Evolutionary conservation across 2,329 filamentous ascomycete species (phyloP), one percentile per base, ranked within the genome.

Genomic region (Tolypocladium inflatum): DNA sequence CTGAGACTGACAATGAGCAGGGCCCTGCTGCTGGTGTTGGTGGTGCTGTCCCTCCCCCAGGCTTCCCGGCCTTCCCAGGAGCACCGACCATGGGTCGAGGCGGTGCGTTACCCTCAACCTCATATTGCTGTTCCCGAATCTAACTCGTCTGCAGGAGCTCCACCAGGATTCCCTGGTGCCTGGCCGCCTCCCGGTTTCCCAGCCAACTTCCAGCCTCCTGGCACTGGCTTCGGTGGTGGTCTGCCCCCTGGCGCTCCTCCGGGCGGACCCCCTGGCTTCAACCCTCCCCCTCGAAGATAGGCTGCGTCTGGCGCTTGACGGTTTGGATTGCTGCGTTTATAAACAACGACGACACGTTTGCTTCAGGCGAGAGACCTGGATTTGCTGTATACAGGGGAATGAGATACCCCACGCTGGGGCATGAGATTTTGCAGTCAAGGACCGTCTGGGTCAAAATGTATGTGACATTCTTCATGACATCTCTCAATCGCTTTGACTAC

Each of bases 21-120:
- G 83, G 93, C 38, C 93, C 93, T 69, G 90, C 90, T 74, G 87
- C 89, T 68, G 93, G 92, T 70, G 88, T 96, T 69, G 93, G 91
- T 67, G 88, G 86, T 60, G 88, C 73, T 42, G 76, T 72, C 58
- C 88, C 88, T 55, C 88, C 89, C 64, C 82, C 78, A 60, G 79
- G 80, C 63, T 80, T 84, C 68, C 77, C 79, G 61, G 73, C 78
- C 30, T 76, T 80, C 67, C 79, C 80, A 52, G 74, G 84, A 72
- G 81, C 73, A 64, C 72, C 74, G 63, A 69, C 71, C 21, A 74
- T 76, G 58, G 76, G 80, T 65, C 79, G 81, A 66, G 81, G 79
- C 64, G 80, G 81, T 84, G 74, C 70, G 81, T 79, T 58, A 6
- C 30, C 17, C 7, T 55, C 54, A 37, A 59, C 57, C 61, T 54